A percentile compares a stretch with the other conserved stretches of the same genome.
These are phyloP conservation scores for Powellomyces hirtus DNA, from an alignment of 192 early-diverging fungal species.

Conservation along the genomic window DNA sequence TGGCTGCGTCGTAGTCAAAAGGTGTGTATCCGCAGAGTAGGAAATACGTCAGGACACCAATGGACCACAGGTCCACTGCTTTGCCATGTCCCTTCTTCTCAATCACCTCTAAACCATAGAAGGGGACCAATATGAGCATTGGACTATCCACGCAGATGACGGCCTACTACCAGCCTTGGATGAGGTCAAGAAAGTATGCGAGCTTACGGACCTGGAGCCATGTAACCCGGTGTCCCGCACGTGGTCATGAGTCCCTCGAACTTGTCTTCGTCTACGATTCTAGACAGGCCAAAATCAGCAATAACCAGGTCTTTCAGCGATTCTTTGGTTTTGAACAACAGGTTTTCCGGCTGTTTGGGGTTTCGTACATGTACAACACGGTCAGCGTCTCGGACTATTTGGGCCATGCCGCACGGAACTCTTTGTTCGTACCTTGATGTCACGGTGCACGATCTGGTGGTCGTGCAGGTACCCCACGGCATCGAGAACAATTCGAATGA, in stretches of 20 bases:
- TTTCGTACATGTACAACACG: background rate
- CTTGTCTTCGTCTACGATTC: constrained; percentile 44
- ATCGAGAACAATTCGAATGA: constrained; percentile 70
- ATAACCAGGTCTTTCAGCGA: constrained; percentile 73
- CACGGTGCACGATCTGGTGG: constrained; percentile 79
- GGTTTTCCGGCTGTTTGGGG: constrained; percentile 85
- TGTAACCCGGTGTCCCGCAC: constrained; percentile 74
- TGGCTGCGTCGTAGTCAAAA: constrained; percentile 42
- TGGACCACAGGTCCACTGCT: constrained; percentile 91
- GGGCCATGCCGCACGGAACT: background rate
- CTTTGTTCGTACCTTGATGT: constrained; percentile 31
- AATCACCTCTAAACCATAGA: constrained; percentile 65
- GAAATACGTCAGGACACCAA: constrained; percentile 89
- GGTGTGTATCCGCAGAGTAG: constrained; percentile 66
- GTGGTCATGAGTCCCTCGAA: constrained; percentile 40
- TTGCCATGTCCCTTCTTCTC: constrained; percentile 79
- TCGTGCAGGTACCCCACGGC: constrained; percentile 84
- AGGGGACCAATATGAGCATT: too few relatives aligned
- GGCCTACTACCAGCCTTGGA: too few relatives aligned
- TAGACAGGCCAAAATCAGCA: constrained; percentile 77
- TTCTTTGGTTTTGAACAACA: constrained; percentile 68
- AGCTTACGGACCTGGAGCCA: constrained; percentile 33
- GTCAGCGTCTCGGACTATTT: background rate
- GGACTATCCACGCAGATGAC: too few relatives aligned
- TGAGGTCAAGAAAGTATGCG: background rate